Evolutionary conservation across 768 basidiomycete species (phyloP), one percentile per base, ranked within the genome.

Genomic region (Leccinum ochraceum): DNA sequence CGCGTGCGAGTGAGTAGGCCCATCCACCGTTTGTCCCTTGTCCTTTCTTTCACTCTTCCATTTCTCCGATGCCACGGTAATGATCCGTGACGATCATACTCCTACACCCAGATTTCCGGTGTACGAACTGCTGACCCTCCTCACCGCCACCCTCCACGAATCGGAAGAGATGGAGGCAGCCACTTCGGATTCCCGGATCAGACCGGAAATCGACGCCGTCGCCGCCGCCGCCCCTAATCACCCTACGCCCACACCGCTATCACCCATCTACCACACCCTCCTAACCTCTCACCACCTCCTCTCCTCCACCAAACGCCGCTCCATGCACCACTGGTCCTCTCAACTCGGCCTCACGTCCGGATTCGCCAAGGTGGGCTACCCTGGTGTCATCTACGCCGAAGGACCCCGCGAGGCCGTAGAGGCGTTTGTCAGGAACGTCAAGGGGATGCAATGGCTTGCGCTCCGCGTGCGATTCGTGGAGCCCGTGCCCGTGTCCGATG

Each of bases 401-500:
- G 89, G 89, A 8, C 65, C 65, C 20, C 75, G 77, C 48, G 73
- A 78, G 8, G 74, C 81, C 52, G 76, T 90, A 13, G 81, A 86
- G 66, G 84, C 86, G 64, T 90, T 90, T 64, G 82, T 88, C 1
- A 74, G 69, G 20, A 87, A 86, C 55, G 81, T 91, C 57, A 89
- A 87, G 68, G 80, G 77, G 20, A 89, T 90, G 89, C 87, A 90
- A 66, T 92, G 90, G 90, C 76, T 91, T 1, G 89, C 89, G 10
- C 71, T 91, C 62, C 78, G 81, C 57, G 73, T 88, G 6, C 73
- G 89, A 24, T 87, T 89, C 65, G 69, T 85, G 20, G 86, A 88
- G 65, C 75, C 80, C 14, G 17, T 34, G 24, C 6, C 49, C 2
- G 24, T 11, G 54, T 34, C 20, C 16, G 20, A 17, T 42, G 11